A percentile compares a stretch with the other conserved stretches of the same genome.
Evolutionary conservation across 2,329 filamentous ascomycete species (phyloP).

Genomic region (Chalaropsis thielavioides): DNA sequence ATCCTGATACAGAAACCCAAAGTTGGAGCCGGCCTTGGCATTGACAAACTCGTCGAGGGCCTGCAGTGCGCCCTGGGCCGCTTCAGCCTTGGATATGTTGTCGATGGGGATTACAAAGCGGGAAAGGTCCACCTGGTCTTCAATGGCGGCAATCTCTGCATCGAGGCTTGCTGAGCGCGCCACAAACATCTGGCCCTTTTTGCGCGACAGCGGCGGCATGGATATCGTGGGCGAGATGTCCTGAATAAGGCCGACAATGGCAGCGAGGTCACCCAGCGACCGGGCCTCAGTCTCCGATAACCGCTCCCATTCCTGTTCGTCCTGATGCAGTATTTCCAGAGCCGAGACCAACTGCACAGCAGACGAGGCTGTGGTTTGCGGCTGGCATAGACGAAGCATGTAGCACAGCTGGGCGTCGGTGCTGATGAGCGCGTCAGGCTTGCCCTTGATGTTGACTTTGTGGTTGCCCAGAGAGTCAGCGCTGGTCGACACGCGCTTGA

Average conservation of each 20-base stretch:
- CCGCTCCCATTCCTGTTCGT: constrained; percentile 25
- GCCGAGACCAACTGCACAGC: constrained; percentile 35
- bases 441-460: constrained; percentile 29
- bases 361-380: constrained; percentile 24
- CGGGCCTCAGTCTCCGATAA: constrained; percentile 25
- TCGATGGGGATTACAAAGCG: constrained; percentile 30
- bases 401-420: constrained; percentile 30
- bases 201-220: constrained; percentile 28
- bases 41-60: constrained; percentile 27
- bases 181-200: constrained; percentile 29
- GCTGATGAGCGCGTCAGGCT: constrained; percentile 27
- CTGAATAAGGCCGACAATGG: constrained; percentile 28
- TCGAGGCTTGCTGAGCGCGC: constrained; percentile 25
- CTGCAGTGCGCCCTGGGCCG: constrained; percentile 26
- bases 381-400: constrained; percentile 30
- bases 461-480: constrained; percentile 26
- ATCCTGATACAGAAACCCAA: constrained; percentile 32
- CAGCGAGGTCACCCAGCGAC: constrained; percentile 26
- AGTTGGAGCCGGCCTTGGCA: constrained; percentile 27
- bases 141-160: constrained; percentile 28
- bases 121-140: constrained; percentile 27
- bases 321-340: constrained; percentile 26
- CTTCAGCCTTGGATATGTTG: constrained; percentile 29
- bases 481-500: constrained; percentile 28
- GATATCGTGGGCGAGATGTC: constrained; percentile 25